Base-by-base conservation (phyloP, 371 early-diverging fungal genomes). In the Dichotomocladium elegans region DNA sequence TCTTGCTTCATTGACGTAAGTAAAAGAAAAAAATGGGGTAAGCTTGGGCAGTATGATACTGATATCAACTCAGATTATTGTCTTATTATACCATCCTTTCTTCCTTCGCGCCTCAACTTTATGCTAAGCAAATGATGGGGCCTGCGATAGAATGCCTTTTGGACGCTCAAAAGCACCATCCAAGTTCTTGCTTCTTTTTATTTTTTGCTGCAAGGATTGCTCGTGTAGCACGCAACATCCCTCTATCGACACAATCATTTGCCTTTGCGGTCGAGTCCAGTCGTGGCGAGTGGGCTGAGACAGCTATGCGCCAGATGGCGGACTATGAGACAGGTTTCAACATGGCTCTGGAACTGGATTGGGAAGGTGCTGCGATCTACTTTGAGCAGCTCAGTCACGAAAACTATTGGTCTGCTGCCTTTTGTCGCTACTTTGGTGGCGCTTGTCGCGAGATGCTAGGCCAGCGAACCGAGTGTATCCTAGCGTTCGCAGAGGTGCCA, bases 291-390 rank as follows among this genome's bases (percentile, higher is more conserved):
- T 70, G 69, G 71, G 66, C 60, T 3, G 71, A 74, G 33, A 61
- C 60, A 2, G 63, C 63, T 11, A 57, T 70, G 10, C 31, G 56
- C 9, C 69, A 70, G 4, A 37, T 77, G 42, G 73, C 79, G 21
- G 64, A 60, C n/a, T 81, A 79, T 49, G 84, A 84, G 29, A 58
- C 79, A 2, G 80, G 74, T 3, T 56, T 79, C 47, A 81, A 81
- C 44, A 63, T 68, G 24, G 74, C 77, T 42, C 67, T 84, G 44
- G 43, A 64, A 41, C 55, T 75, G 24, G 57, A 81, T 9, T 84
- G 84, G 84, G 58, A 64, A 4, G 61, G 68, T 24, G 81, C 84
- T 0, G 51, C 47, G 3, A 31, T 28, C 1, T 57, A 61, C 7
- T 79, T 84, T 53, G 61, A 72, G 3, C 47, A 57, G 19, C 57